phyloP scores from a whole-genome alignment of 2,329 filamentous ascomycete genomes.

The Colletotrichum sp. region DNA sequence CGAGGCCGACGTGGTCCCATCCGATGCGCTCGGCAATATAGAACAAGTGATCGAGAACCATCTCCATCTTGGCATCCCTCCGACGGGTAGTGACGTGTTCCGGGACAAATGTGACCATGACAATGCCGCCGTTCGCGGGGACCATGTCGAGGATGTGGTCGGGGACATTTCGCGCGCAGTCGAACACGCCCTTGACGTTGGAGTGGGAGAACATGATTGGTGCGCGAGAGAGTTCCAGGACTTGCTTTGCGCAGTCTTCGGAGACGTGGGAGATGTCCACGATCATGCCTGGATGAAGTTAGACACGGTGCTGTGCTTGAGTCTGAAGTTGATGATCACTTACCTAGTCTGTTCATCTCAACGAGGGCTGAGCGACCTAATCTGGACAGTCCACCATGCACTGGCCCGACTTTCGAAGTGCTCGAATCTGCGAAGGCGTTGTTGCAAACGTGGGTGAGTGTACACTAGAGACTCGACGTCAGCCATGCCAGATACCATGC shows the following conservation, averaged over 20 bases:
- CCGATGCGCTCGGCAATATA: constrained; percentile 33
- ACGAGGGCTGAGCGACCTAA: constrained; percentile 30
- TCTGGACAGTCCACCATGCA: constrained; percentile 28
- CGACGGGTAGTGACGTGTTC: constrained; percentile 25
- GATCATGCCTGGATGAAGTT: constrained; percentile 25
- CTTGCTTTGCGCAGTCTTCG: constrained; percentile 27
- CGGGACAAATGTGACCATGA: constrained; percentile 43
- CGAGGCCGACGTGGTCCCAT: constrained; percentile 41
- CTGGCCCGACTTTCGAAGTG: constrained; percentile 26
- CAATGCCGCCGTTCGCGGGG: constrained; percentile 38
- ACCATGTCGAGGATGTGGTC: constrained; percentile 41
- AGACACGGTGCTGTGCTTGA: neutral
- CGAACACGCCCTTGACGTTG: constrained; percentile 25
- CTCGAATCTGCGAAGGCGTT: constrained; percentile 31
- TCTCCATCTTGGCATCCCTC: constrained; percentile 29
- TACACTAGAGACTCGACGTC: constrained; percentile 12
- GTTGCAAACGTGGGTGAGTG: constrained; percentile 32
- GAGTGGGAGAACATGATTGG: constrained; percentile 38
- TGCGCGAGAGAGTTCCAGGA: constrained; percentile 27
- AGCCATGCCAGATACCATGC: fast-evolving
- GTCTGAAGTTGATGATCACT: fast-evolving
- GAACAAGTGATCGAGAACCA: constrained; percentile 36
- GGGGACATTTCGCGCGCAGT: constrained; percentile 40
- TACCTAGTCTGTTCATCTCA: constrained; percentile 40
- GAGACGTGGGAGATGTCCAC: constrained; percentile 35